Base-by-base conservation (phyloP, 345 rosid genomes). In the Eucalyptus erythrocorys region DNA sequence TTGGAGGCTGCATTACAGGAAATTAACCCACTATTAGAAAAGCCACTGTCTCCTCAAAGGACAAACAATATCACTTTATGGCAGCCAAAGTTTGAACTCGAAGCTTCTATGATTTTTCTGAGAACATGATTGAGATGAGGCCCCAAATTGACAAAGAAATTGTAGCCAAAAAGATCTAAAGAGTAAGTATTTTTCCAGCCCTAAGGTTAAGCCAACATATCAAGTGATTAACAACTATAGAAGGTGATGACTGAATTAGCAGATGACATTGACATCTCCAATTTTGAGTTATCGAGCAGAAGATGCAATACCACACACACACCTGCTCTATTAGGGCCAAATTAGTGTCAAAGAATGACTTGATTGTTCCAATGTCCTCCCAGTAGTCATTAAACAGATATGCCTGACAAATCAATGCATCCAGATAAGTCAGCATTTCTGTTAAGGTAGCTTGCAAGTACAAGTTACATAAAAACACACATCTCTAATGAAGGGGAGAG, bases 311-410 rank as follows among this genome's bases (percentile, higher is more conserved):
- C 32, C 66, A 27, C 13, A 13, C 7, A 12, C 91, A 96, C n/a
- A n/a, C n/a, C 99, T 97, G 96, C 88, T 95, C 96, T 11, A n/a
- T 94, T 32, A 97, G 99, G 89, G 97, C 99, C 86, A 97, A 90
- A 91, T 97, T 97, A 88, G 99, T 98, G 89, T 97, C 98, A 50
- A 96, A 96, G 88, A 97, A 97, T 86, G 98, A 91, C 91, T 91
- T 94, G 85, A 97, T 94, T 40, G 99, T 97, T 91, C 99, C 99
- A 10, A 97, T 97, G 88, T 97, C 99, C 90, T 97, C 99, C 97
- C 99, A 96, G 88, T 97, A 97, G 92, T 97, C 99, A 92, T 92
- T 91, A 90, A 94, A 97, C 30, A 94, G 80, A 91, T 95, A 97
- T 86, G 93, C 97, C 99, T 96, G 93, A 82, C 43, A 79, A 91